Conservation (phyloP, 2,329 filamentous ascomycete genomes). For the Penicillium sclerotiorum region DNA sequence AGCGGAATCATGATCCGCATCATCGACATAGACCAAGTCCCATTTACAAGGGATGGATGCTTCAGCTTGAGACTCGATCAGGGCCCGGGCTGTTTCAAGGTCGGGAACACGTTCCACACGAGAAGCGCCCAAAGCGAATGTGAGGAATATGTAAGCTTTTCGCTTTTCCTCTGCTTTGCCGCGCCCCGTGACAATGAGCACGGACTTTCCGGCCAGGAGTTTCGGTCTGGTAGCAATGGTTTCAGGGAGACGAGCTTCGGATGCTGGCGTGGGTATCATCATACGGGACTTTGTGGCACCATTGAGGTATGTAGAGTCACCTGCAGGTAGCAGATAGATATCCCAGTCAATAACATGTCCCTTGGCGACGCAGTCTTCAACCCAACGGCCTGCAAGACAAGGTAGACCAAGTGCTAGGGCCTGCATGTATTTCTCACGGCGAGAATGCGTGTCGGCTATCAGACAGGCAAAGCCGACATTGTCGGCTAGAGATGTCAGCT, state of each 20-base stretch:
- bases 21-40: slow-evolving; percentile 80
- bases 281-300: slow-evolving; percentile 76
- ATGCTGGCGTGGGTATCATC: slow-evolving; percentile 63
- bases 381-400: slow-evolving; percentile 81
- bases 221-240: slow-evolving; percentile 63
- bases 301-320: slow-evolving; percentile 74
- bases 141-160: slow-evolving; percentile 77
- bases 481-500: slow-evolving; percentile 56
- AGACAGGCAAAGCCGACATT: slow-evolving; percentile 77
- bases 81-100: slow-evolving; percentile 64
- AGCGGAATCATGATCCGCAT: slow-evolving; percentile 59
- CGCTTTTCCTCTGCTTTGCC: slow-evolving; percentile 65
- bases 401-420: slow-evolving; percentile 87
- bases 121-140: slow-evolving; percentile 73
- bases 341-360: slow-evolving; percentile 70
- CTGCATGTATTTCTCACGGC: slow-evolving; percentile 91
- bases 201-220: slow-evolving; percentile 64
- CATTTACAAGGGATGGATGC: slow-evolving; percentile 52
- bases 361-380: slow-evolving; percentile 69
- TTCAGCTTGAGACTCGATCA: slow-evolving; percentile 56
- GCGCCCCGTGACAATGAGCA: slow-evolving; percentile 72
- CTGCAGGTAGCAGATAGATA: slow-evolving; percentile 82
- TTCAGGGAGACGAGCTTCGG: slow-evolving; percentile 57
- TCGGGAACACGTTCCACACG: slow-evolving; percentile 67
- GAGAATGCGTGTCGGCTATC: slow-evolving; percentile 81